phyloP scores from a whole-genome alignment of 2,329 filamentous ascomycete species.

The Cercospora canescens region DNA sequence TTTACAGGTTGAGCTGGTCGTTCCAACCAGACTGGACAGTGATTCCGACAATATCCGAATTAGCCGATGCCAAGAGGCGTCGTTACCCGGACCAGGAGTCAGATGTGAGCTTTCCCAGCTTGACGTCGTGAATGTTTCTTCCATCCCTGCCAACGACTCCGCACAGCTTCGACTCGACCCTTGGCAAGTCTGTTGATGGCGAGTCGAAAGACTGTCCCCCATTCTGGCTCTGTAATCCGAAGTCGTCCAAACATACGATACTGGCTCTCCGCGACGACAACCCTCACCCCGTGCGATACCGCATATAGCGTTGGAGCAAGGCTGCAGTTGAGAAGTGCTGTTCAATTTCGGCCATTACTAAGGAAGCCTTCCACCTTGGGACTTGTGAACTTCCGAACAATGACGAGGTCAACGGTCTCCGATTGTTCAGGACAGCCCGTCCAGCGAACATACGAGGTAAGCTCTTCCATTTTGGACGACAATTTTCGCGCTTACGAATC shows the following conservation, averaged over 20 bases:
- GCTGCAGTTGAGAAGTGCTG: background rate
- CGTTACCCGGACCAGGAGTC: background rate
- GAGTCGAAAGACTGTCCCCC: background rate
- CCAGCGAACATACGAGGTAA: background rate
- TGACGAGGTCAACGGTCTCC: background rate
- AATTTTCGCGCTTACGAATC: background rate
- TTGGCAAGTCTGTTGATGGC: background rate
- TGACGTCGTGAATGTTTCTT: background rate
- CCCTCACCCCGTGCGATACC: background rate
- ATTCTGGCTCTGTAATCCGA: background rate
- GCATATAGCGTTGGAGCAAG: background rate
- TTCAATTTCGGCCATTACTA: background rate
- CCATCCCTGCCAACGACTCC: background rate
- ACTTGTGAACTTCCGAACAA: background rate
- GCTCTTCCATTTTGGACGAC: background rate
- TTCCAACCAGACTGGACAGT: background rate
- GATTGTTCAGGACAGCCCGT: background rate
- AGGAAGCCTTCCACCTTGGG: background rate
- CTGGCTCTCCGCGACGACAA: background rate
- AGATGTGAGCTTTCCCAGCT: background rate
- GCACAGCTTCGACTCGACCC: background rate
- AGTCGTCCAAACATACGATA: background rate
- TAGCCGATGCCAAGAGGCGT: background rate
- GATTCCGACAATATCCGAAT: background rate
- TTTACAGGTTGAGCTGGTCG: background rate